A percentile compares a stretch with the other conserved stretches of the same genome.
Evolutionary conservation across 2,329 filamentous ascomycete species (phyloP).

Genomic region (Monilinia vaccinii-corymbosi): DNA sequence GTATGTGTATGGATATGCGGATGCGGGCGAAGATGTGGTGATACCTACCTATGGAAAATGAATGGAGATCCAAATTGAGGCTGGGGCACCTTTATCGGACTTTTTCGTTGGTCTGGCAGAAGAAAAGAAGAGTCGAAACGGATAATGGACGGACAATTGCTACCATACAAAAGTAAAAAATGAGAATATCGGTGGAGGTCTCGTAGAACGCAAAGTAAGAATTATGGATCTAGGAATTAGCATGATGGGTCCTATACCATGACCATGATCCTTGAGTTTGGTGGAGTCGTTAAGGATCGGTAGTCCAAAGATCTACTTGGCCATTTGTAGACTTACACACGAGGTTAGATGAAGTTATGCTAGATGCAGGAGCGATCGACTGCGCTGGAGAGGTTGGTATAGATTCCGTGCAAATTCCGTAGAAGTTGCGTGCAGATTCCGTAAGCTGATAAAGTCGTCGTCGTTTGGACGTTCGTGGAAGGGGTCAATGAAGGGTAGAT

Average conservation of each 20-base stretch:
- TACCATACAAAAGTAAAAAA: neutral
- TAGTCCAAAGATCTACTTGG: neutral
- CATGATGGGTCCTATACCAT: neutral
- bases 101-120: neutral
- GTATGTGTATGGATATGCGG: neutral
- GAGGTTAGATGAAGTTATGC: neutral
- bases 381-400: neutral
- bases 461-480: neutral
- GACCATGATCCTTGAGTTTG: neutral
- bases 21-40: neutral
- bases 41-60: neutral
- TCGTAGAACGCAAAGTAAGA: neutral
- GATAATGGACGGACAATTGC: neutral
- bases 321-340: neutral
- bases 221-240: conserved; percentile 2
- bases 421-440: no score
- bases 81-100: neutral
- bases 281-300: neutral
- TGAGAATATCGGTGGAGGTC: neutral
- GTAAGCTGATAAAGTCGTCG: no score
- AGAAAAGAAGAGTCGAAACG: neutral
- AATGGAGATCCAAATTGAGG: neutral
- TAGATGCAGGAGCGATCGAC: neutral
- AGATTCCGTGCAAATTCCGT: neutral
- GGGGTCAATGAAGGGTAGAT: neutral